Conservation (phyloP, 768 basidiomycete genomes). For the Boletus subparvulus region DNA sequence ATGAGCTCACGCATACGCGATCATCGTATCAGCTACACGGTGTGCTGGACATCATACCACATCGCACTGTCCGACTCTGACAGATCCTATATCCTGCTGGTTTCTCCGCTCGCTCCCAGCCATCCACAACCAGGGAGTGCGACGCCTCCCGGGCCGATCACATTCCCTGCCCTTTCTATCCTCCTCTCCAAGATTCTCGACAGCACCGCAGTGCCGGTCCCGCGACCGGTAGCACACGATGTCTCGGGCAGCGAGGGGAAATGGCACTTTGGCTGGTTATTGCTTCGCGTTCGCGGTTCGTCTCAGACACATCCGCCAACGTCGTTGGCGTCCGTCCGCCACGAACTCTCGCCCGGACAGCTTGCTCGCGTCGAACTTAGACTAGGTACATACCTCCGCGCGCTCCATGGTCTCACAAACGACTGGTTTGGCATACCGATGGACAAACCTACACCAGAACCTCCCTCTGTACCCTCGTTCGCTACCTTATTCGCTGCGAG, state of each 20-base stretch:
- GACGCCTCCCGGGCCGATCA: constrained; percentile 19
- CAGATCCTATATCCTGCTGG: constrained; percentile 31
- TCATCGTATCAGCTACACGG: constrained; percentile 24
- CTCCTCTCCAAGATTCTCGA: constrained; percentile 44
- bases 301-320: constrained; percentile 31
- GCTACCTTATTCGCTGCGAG: neutral
- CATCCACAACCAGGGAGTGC: constrained; percentile 9
- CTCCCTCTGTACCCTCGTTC: constrained; percentile 30
- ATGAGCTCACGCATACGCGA: neutral
- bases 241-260: constrained; percentile 30
- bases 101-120: constrained; percentile 6
- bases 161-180: constrained; percentile 35
- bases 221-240: constrained; percentile 47
- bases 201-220: constrained; percentile 51
- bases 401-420: constrained; percentile 71
- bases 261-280: constrained; percentile 24
- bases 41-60: constrained; percentile 29
- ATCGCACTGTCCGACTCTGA: constrained; percentile 23
- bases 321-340: constrained; percentile 39
- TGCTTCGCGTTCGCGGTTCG: constrained; percentile 38
- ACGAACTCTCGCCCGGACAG: constrained; percentile 38
- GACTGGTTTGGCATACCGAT: constrained; percentile 70
- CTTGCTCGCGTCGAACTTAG: constrained; percentile 53
- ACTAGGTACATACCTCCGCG: constrained; percentile 58
- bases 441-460: constrained; percentile 25